A percentile compares a stretch with the other conserved stretches of the same genome.
Conservation (phyloP, 2,329 filamentous ascomycete genomes). For the Tricladium varicosporioides region DNA sequence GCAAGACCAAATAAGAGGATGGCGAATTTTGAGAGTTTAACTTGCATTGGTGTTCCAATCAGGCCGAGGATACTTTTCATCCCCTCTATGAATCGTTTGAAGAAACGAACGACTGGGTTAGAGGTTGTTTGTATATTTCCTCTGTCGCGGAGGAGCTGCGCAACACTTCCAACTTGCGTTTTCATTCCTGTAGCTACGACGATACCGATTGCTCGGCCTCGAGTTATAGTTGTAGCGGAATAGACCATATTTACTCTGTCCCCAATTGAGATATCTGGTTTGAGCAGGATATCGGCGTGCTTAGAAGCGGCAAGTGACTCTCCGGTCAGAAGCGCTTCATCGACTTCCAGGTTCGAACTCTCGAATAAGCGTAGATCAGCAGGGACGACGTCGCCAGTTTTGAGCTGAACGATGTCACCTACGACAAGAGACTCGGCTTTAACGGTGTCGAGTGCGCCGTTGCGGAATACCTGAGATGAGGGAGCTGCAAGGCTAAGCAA, state of each 20-base stretch:
- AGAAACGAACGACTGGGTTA: slow-evolving; percentile 46
- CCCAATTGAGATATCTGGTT: slow-evolving; percentile 57
- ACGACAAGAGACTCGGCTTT: slow-evolving; percentile 59
- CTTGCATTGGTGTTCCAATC: slow-evolving; percentile 66
- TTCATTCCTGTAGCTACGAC: slow-evolving; percentile 70
- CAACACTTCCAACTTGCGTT: slow-evolving; percentile 75
- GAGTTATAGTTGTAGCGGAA: slow-evolving; percentile 69
- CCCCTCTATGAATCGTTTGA: slow-evolving; percentile 10
- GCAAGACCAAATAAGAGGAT: slow-evolving; percentile 61
- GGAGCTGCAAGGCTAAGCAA: slow-evolving; percentile 39
- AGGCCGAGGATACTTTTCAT: slow-evolving; percentile 47
- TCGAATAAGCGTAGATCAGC: slow-evolving; percentile 65
- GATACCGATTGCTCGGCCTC: slow-evolving; percentile 66
- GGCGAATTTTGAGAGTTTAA: slow-evolving; percentile 63
- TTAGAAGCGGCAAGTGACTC: slow-evolving; percentile 71
- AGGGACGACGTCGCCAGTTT: slow-evolving; percentile 66
- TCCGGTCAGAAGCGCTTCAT: slow-evolving; percentile 72
- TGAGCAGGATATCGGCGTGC: slow-evolving; percentile 52
- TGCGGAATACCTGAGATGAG: slow-evolving; percentile 57
- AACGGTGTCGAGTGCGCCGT: slow-evolving; percentile 48
- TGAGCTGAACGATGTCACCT: slow-evolving; percentile 63
- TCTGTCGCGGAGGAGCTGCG: slow-evolving; percentile 58
- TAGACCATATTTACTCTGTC: slow-evolving; percentile 71
- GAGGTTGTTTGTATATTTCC: slow-evolving; percentile 49
- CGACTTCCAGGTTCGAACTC: slow-evolving; percentile 71